A percentile compares a stretch with the other conserved stretches of the same genome.
Evolutionary conservation across 306 rosid species (phyloP).

Genomic region (Corylus heterophylla): DNA sequence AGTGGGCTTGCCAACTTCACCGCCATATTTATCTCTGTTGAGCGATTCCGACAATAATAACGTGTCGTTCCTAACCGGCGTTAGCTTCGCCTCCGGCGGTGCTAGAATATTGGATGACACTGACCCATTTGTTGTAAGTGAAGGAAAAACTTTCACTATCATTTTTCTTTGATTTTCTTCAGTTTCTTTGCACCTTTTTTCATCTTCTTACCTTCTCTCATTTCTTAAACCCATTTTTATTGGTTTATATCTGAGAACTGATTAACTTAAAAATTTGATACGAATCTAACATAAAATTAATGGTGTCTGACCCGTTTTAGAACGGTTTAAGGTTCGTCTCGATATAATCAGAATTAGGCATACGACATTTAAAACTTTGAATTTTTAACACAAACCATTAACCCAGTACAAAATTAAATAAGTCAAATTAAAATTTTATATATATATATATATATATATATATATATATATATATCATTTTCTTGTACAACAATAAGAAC

Average conservation of each 20-base stretch:
- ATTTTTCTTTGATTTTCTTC: neutral
- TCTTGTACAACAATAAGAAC: neutral
- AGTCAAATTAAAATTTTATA: too few relatives aligned
- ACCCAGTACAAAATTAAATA: too few relatives aligned
- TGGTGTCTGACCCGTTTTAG: too few relatives aligned
- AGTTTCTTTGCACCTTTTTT: neutral
- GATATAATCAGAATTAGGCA: too few relatives aligned
- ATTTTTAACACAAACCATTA: too few relatives aligned
- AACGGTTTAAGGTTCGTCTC: too few relatives aligned
- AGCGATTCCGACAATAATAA: slow-evolving; percentile 33
- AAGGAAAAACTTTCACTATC: neutral
- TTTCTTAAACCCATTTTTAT: neutral
- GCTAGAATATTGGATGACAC: slow-evolving; percentile 80
- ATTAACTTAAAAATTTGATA: too few relatives aligned
- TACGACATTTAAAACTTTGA: too few relatives aligned
- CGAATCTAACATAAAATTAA: too few relatives aligned
- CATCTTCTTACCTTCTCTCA: neutral
- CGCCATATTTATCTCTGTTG: slow-evolving; percentile 61
- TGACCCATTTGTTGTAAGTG: slow-evolving; percentile 52
- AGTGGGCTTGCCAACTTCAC: slow-evolving; percentile 64
- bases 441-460: too few relatives aligned
- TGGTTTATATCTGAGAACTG: neutral
- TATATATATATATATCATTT: neutral
- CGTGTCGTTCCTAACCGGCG: slow-evolving; percentile 46
- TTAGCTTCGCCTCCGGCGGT: slow-evolving; percentile 86